phyloP scores from a whole-genome alignment of 306 rosid species.

The Phaseolus lunatus region DNA sequence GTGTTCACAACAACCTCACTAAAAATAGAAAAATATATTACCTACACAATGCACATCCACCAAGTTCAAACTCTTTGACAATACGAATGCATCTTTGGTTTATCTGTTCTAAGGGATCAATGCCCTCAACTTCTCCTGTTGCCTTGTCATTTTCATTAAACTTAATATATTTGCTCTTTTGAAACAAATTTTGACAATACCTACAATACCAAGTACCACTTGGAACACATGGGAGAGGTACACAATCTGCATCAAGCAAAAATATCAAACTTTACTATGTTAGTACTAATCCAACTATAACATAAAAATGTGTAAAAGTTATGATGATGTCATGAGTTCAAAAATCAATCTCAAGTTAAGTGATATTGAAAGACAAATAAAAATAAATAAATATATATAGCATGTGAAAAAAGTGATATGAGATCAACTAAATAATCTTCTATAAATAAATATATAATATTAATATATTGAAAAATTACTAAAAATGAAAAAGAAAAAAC shows the following conservation, averaged over 20 bases:
- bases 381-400: too few relatives aligned
- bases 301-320: neutral
- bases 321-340: neutral
- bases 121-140: conserved; percentile 74
- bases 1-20: neutral
- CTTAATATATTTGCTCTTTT: conserved; percentile 59
- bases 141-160: conserved; percentile 65
- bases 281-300: neutral
- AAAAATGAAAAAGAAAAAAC: conserved; percentile 6
- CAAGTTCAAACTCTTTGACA: conserved; percentile 66
- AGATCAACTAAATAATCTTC: neutral
- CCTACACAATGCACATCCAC: conserved; percentile 87
- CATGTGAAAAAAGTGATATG: neutral
- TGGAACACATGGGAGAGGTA: conserved; percentile 60
- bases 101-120: conserved; percentile 78
- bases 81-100: conserved; percentile 72
- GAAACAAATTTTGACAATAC: conserved; percentile 62
- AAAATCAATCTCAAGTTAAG: conserved; percentile 13
- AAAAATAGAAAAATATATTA: conserved; percentile 30
- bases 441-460: neutral
- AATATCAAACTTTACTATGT: neutral
- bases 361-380: neutral
- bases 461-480: neutral
- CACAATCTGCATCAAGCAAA: conserved; percentile 63
- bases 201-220: conserved; percentile 76